phyloP scores from a whole-genome alignment of 2,329 filamentous ascomycete genomes.

The Hypomyces perniciosus region DNA sequence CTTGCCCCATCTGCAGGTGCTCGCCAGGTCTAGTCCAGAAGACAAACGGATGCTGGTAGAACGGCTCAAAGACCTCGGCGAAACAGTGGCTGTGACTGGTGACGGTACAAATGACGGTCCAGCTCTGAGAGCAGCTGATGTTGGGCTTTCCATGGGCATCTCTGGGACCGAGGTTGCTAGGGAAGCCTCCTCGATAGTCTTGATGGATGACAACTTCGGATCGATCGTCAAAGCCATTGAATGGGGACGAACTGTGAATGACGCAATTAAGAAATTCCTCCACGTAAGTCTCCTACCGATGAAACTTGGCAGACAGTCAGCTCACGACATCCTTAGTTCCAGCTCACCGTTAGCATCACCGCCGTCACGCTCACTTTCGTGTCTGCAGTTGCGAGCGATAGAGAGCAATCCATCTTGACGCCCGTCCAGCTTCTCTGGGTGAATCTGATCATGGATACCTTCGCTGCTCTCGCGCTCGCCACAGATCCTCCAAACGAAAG shows the following conservation, averaged over 20 bases:
- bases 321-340: slow-evolving; percentile 36
- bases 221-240: slow-evolving; percentile 61
- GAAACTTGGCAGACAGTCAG: too few species aligned
- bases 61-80: slow-evolving; percentile 46
- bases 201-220: slow-evolving; percentile 61
- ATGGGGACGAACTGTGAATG: slow-evolving; percentile 63
- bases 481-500: slow-evolving; percentile 55
- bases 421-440: slow-evolving; percentile 64
- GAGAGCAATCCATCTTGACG: slow-evolving; percentile 54
- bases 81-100: slow-evolving; percentile 58
- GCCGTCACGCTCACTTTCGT: slow-evolving; percentile 60
- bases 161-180: slow-evolving; percentile 62
- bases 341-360: slow-evolving; percentile 66
- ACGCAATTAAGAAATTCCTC: slow-evolving; percentile 62
- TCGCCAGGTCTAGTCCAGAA: slow-evolving; percentile 54
- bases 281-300: slow-evolving; percentile 19
- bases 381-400: slow-evolving; percentile 51
- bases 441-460: slow-evolving; percentile 65
- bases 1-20: slow-evolving; percentile 43
- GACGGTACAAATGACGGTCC: slow-evolving; percentile 63
- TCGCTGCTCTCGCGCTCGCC: slow-evolving; percentile 59
- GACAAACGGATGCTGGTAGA: slow-evolving; percentile 53
- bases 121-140: slow-evolving; percentile 59
- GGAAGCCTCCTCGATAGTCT: slow-evolving; percentile 62
- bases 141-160: slow-evolving; percentile 63